Base-by-base conservation (phyloP, 2,329 filamentous ascomycete species). In the Xylariaceae sp. region DNA sequence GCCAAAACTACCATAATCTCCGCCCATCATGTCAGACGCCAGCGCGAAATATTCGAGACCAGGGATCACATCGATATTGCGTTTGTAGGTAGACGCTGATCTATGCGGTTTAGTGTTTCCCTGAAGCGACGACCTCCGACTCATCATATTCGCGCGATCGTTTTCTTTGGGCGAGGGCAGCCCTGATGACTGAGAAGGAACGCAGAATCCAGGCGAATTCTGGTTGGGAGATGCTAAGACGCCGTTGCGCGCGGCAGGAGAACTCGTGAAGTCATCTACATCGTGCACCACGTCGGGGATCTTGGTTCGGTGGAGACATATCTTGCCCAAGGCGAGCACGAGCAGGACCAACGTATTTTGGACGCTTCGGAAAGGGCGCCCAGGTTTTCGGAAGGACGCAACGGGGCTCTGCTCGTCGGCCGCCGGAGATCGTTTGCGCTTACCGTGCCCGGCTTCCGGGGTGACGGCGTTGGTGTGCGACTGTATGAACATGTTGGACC, bases 41-140 rank as follows among this genome's bases (percentile, higher is more conserved):
- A 89, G 87, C 1, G 89, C 89, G 72, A 92, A 97, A 71, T 97
- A 97, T 35, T 92, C 88, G 59, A 97, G 77, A 0, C 94, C 94
- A 0, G 94, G 93, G 62, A 97, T 89, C 5, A 89, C 82, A 68
- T 97, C 92, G 54, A 94, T 80, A 70, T 96, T 96, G 66, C 82
- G 80, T 56, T 73, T 72, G 18, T 67, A 64, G 1, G 69, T 67
- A 51, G 68, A 65, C 3, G 64, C 65, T 18, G 63, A 61, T 64
- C 70, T 76, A 5, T 70, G 45, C 13, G 58, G 59, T 4, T 66
- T 65, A 48, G 64, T 65, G 1, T 65, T 62, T 1, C 74, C 78
- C 67, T 86, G 79, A 49, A 82, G 70, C 0, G 82, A 86, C 3
- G 77, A 76, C 58, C 82, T 76, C 55, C 83, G 77, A 64, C 79